Percentiles rank a stretch among this genome's conserved stretches.
Evolutionary conservation across 306 rosid species (phyloP).

Genomic region (Prunus salicina): DNA sequence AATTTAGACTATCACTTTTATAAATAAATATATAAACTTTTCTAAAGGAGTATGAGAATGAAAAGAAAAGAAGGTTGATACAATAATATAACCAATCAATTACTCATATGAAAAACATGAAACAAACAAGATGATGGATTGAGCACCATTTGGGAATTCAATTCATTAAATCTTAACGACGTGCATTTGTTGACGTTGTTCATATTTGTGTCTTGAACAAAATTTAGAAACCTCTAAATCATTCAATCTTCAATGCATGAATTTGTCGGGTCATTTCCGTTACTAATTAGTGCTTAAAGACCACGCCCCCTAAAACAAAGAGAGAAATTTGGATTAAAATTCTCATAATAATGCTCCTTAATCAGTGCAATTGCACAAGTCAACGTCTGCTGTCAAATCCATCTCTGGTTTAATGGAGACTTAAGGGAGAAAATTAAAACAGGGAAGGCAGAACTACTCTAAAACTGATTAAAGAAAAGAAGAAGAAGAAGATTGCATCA

Average conservation of each 20-base stretch:
- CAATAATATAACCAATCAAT: too few relatives aligned
- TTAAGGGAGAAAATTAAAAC: too few relatives aligned
- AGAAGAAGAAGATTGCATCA: too few relatives aligned
- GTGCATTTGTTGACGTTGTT: neutral
- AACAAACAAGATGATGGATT: neutral
- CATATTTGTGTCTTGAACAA: neutral
- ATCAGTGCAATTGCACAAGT: neutral
- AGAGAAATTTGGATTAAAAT: too few relatives aligned
- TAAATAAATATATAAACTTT: too few relatives aligned
- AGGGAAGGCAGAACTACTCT: too few relatives aligned
- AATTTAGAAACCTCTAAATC: neutral
- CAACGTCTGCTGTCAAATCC: neutral
- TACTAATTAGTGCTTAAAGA: neutral
- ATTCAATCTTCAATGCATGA: neutral
- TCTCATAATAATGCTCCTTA: too few relatives aligned
- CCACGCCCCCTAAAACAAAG: too few relatives aligned
- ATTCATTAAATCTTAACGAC: neutral
- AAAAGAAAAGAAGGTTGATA: too few relatives aligned
- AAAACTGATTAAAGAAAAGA: too few relatives aligned
- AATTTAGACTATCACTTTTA: too few relatives aligned
- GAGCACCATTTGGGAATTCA: neutral
- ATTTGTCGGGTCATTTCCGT: neutral
- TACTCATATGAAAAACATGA: neutral
- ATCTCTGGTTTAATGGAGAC: neutral
- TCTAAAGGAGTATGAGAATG: too few relatives aligned